phyloP scores from a whole-genome alignment of 2,329 filamentous ascomycete genomes.

The Fusarium coffeatum region DNA sequence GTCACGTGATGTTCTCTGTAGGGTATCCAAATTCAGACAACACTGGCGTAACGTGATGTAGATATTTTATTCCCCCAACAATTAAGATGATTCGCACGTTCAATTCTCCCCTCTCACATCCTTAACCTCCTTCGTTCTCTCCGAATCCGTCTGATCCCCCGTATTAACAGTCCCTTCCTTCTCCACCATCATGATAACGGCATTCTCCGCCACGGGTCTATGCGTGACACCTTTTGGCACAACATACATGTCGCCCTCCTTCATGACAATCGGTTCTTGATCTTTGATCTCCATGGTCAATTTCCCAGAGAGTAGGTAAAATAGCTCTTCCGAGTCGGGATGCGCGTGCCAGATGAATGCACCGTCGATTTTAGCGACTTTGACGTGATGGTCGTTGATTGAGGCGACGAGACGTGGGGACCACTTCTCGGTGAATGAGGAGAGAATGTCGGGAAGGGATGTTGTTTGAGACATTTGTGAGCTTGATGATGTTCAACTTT shows the following conservation, averaged over 20 bases:
- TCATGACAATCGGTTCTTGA: slow-evolving; percentile 45
- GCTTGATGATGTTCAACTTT: too few species aligned
- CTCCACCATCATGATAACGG: slow-evolving; percentile 54
- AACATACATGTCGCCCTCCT: slow-evolving; percentile 50
- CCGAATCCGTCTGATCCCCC: slow-evolving; percentile 42
- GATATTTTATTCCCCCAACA: too few species aligned
- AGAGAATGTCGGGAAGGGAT: slow-evolving; percentile 45
- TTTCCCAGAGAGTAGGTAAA: slow-evolving; percentile 53
- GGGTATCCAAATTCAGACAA: too few species aligned
- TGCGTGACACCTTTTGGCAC: slow-evolving; percentile 54
- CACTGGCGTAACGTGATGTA: too few species aligned
- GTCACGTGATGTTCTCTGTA: too few species aligned
- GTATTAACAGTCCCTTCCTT: slow-evolving; percentile 49
- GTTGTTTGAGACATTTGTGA: slow-evolving; percentile 26
- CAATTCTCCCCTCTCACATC: slow-evolving; percentile 30
- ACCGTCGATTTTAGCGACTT: slow-evolving; percentile 55
- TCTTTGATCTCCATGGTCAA: slow-evolving; percentile 51
- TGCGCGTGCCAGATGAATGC: slow-evolving; percentile 57
- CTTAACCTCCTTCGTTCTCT: slow-evolving; percentile 39
- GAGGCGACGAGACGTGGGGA: slow-evolving; percentile 49
- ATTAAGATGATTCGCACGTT: too few species aligned
- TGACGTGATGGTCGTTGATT: slow-evolving; percentile 55
- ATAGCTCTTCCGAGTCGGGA: slow-evolving; percentile 56
- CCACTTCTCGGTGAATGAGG: slow-evolving; percentile 48
- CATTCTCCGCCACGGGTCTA: slow-evolving; percentile 51